Percentiles rank a stretch among this genome's conserved stretches.
Evolutionary conservation across 2,329 filamentous ascomycete species (phyloP).

Genomic region (Lasiodiplodia hormozganensis): DNA sequence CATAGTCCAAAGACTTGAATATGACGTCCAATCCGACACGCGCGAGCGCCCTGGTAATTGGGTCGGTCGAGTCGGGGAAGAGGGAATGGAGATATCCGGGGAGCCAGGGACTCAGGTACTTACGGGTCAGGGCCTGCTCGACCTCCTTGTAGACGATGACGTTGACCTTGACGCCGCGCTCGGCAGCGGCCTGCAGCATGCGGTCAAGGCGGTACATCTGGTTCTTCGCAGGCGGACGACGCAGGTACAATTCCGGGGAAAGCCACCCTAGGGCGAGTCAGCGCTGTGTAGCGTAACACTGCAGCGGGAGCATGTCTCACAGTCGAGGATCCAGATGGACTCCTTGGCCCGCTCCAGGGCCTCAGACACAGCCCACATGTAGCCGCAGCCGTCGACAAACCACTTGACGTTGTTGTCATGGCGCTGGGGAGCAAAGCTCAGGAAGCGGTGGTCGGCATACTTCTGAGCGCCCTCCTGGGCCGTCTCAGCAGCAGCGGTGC

Average conservation of each 20-base stretch:
- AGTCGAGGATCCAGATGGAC: conserved; percentile 85
- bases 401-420: conserved; percentile 79
- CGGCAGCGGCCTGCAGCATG: conserved; percentile 80
- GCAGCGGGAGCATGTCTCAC: conserved; percentile 39
- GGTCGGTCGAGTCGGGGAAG: conserved; percentile 49
- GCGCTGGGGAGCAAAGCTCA: conserved; percentile 74
- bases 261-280: conserved; percentile 70
- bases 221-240: conserved; percentile 80
- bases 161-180: conserved; percentile 83
- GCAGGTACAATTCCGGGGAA: conserved; percentile 85
- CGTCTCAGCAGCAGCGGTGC: conserved; percentile 35
- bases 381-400: conserved; percentile 84
- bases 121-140: conserved; percentile 78
- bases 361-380: conserved; percentile 84
- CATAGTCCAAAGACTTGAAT: conserved; percentile 53
- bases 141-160: conserved; percentile 91
- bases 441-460: conserved; percentile 58
- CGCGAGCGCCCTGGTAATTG: conserved; percentile 49
- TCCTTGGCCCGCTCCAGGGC: conserved; percentile 79
- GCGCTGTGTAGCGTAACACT: conserved; percentile 15
- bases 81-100: conserved; percentile 54
- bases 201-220: conserved; percentile 84
- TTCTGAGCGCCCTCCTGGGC: conserved; percentile 46
- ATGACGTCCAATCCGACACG: conserved; percentile 51
- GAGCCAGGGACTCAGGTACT: conserved; percentile 56